These are phyloP conservation scores for Lecanicillium sp. DNA, from an alignment of 2,329 filamentous ascomycete species.

Conservation along the genomic window DNA sequence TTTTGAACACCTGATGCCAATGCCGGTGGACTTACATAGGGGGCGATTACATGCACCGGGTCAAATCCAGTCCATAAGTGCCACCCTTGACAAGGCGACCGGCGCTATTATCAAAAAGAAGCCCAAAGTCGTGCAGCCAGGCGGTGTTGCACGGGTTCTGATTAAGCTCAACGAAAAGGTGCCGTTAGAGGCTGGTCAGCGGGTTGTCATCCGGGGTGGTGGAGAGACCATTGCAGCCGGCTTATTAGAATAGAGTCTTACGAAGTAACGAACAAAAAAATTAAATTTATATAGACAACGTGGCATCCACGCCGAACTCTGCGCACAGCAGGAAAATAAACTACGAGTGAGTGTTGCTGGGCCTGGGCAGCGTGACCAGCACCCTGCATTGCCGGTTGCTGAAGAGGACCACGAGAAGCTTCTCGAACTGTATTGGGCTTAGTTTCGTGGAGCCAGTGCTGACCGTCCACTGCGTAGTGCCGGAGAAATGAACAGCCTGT, in stretches of 20 bases:
- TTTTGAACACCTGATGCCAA: slow-evolving; percentile 83
- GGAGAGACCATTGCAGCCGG: slow-evolving; percentile 86
- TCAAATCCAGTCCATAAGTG: slow-evolving; percentile 62
- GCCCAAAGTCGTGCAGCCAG: slow-evolving; percentile 76
- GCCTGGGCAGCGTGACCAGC: too few species aligned
- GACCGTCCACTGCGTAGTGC: background rate
- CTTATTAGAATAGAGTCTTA: slow-evolving; percentile 56
- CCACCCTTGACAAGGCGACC: slow-evolving; percentile 69
- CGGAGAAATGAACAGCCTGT: too few species aligned
- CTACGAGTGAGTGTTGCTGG: too few species aligned
- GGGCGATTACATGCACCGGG: slow-evolving; percentile 76
- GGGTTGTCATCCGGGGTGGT: slow-evolving; percentile 71
- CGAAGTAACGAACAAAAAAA: slow-evolving; percentile 6
- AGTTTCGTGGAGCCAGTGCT: background rate
- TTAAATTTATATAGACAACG: background rate
- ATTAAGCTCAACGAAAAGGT: slow-evolving; percentile 68
- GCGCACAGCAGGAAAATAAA: too few species aligned
- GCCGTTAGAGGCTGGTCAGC: slow-evolving; percentile 71
- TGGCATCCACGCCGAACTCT: background rate
- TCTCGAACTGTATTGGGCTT: background rate
- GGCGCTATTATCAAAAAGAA: slow-evolving; percentile 74
- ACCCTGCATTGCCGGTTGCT: background rate
- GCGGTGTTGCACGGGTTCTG: slow-evolving; percentile 65
- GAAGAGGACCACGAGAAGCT: background rate
- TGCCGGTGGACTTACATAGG: slow-evolving; percentile 81